Base-by-base conservation (phyloP, 495 filamentous ascomycete species). In the Sordaria brevicollis region DNA sequence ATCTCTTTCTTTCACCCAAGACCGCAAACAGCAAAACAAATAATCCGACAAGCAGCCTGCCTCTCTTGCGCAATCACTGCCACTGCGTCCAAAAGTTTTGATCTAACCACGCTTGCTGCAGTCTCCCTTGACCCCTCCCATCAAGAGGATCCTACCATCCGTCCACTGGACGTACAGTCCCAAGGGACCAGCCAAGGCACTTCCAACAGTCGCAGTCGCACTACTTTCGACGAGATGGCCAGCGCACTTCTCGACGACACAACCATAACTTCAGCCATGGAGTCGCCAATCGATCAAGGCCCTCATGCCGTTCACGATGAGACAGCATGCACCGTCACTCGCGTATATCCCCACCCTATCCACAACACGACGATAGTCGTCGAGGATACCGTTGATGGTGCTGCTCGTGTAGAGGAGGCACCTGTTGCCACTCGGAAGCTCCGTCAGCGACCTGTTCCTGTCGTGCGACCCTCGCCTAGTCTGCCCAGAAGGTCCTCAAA, bases 191-290 rank as follows among this genome's bases (percentile, higher is more conserved):
- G 49, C 34, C 13, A 4, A 34, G 25, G 10, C 29, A 62, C 37
- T 19, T 41, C 66, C 36, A 67, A 21, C 37, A 66, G 19, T 34
- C 39, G 66, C 11, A 71, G 74, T 49, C 72, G 74, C 37, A 71
- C 75, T 65, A 77, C 69, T 38, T 71, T 78, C 35, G 75, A 79
- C 67, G 79, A 81, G 25, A 69, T 80, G 65, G 80, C 73, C 67
- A 76, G 69, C 65, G 76, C 73, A 19, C 70, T 80, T 29, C 72
- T 80, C 10, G 72, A 77, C 29, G 73, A 76, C 65, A 75, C 74
- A 21, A 72, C 70, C 15, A 37, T 69, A 5, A 15, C 38, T n/a
- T n/a, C 65, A 1, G 49, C 49, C 49, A 17, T 31, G 49, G 49
- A 62, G 49, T 62, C 49, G 49, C 49, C 49, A 6, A 25, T 17